Percentiles rank a stretch among this genome's conserved stretches.
phyloP scores from a whole-genome alignment of 768 basidiomycete species.

The Boletus huronensis region DNA sequence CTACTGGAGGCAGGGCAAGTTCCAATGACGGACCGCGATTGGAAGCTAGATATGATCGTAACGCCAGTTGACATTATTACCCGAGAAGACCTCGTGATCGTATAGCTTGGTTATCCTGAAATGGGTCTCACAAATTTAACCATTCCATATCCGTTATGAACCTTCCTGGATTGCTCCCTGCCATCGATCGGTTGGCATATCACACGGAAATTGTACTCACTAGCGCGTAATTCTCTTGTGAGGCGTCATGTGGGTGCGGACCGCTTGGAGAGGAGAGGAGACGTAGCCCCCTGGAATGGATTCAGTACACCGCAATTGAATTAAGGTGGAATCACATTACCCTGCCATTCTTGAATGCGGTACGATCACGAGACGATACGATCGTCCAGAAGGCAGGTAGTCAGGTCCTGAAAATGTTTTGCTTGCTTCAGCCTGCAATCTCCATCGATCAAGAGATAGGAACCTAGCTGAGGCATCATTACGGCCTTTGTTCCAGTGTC shows the following conservation, averaged over 20 bases:
- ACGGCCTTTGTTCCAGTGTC: slow-evolving; percentile 60
- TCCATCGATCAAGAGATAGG: slow-evolving; percentile 10
- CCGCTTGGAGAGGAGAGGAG: slow-evolving; percentile 38
- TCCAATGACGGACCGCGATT: slow-evolving; percentile 56
- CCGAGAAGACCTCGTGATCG: slow-evolving; percentile 16
- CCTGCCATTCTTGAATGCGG: slow-evolving; percentile 40
- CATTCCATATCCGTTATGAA: slow-evolving; percentile 27
- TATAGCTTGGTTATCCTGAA: slow-evolving; percentile 14
- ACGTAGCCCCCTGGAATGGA: slow-evolving; percentile 35
- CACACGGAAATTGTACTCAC: slow-evolving; percentile 25
- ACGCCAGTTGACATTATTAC: slow-evolving; percentile 41
- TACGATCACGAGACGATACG: slow-evolving; percentile 42
- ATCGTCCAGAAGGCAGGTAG: slow-evolving; percentile 43
- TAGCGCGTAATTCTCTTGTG: slow-evolving; percentile 25
- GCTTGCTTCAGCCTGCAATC: slow-evolving; percentile 5
- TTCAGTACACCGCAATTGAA: slow-evolving; percentile 11
- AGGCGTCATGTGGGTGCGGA: slow-evolving; percentile 6
- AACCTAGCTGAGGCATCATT: slow-evolving; percentile 67
- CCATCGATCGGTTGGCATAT: slow-evolving; percentile 7
- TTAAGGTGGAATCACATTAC: slow-evolving; percentile 31
- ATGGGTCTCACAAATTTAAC: slow-evolving; percentile 5
- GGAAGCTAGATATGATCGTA: slow-evolving; percentile 61
- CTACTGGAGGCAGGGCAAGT: slow-evolving; percentile 49
- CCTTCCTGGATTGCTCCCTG: slow-evolving; percentile 10
- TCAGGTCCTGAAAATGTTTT: slow-evolving; percentile 23